A percentile compares a stretch with the other conserved stretches of the same genome.
phyloP scores from a whole-genome alignment of 139 green algal genomes.

The Auxenochlorella protothecoides region DNA sequence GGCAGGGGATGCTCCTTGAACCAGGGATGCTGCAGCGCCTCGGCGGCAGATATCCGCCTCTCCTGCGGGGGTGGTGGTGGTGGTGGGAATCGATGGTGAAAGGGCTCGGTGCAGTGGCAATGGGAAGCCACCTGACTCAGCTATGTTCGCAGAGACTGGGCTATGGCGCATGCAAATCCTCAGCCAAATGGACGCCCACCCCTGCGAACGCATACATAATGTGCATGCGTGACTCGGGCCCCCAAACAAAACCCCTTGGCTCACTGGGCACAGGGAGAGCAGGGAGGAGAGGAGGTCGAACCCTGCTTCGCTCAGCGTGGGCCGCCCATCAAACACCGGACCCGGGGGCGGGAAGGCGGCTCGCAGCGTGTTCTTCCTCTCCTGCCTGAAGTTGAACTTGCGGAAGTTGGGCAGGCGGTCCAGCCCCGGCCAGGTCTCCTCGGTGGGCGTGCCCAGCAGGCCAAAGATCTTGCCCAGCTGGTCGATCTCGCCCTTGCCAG shows the following conservation, averaged over 20 bases:
- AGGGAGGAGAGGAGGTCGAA: conserved; percentile 48
- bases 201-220: too few species aligned
- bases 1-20: conserved; percentile 39
- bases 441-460: conserved; percentile 64
- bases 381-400: conserved; percentile 22
- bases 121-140: too few species aligned
- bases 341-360: conserved; percentile 30
- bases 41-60: conserved; percentile 29
- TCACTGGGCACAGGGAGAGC: conserved; percentile 43
- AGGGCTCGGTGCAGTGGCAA: too few species aligned
- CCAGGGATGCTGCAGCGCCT: conserved; percentile 45
- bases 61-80: conserved; percentile 1
- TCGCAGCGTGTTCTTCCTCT: conserved; percentile 27
- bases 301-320: conserved; percentile 35
- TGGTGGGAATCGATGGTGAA: too few species aligned
- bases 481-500: conserved; percentile 60
- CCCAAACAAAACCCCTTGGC: neutral
- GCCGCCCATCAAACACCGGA: conserved; percentile 18
- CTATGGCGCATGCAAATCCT: too few species aligned
- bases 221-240: too few species aligned
- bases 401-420: conserved; percentile 35
- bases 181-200: too few species aligned
- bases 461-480: conserved; percentile 67
- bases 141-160: too few species aligned
- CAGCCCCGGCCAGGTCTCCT: conserved; percentile 61